Evolutionary conservation across 345 rosid species (phyloP), one percentile per base, ranked within the genome.

Genomic region (Brassica cretica): DNA sequence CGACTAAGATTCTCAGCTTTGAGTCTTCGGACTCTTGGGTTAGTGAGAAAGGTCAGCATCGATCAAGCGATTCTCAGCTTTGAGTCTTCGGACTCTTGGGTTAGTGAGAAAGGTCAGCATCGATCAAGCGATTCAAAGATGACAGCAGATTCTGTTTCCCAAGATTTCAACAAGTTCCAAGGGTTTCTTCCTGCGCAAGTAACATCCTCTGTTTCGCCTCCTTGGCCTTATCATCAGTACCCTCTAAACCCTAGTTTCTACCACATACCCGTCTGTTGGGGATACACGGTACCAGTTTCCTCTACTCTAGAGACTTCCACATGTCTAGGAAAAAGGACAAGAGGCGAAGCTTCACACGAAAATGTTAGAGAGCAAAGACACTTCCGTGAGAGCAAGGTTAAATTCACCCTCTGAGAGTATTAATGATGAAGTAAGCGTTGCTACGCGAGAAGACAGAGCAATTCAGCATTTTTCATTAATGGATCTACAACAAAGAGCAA

Each of bases 321-420:
- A 49, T 79, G 59, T 35, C 60, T 88, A 15, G 90, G 94, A 64
- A 90, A 90, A 84, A 91, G 84, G 80, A 74, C 88, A 5, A 81
- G 90, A 79, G 91, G 88, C 21, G 76, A 73, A 46, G 8, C 58
- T 62, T 70, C 75, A 3, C 6, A 51, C 15, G 64, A 46, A 46
- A 46, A 12, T 46, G 53, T 46, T 46, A 46, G 53, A 46, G 15
- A 14, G 16, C 55, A 46, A 46, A 46, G 6, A 44, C 35, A 67
- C 5, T 44, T 19, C 5, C 32, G 60, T 27, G 41, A 75, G 72
- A 66, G 9, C 66, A 72, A 72, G 60, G 10, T 62, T 41, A 18
- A 60, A 25, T 62, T 62, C 66, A 25, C 14, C 24, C 21, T 58
- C 39, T 61, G 49, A 7, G 8, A 64, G 70, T 51, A 49, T 9